Conservation (phyloP, 805 yeast genomes). For the Saitoella complicata region DNA sequence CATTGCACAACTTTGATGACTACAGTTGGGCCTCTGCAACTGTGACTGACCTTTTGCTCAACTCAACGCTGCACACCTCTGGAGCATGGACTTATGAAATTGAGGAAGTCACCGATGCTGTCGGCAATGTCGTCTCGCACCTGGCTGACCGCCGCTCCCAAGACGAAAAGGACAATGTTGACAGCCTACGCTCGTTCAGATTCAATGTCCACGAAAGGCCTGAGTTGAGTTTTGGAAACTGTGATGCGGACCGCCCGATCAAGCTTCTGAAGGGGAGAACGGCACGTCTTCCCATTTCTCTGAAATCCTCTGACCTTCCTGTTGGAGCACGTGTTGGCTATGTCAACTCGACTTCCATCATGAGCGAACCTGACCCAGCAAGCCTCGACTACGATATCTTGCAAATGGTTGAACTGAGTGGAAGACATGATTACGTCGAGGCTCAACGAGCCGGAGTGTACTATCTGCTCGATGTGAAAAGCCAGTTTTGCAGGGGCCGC, state of each 20-base stretch:
- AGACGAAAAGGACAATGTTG: not conserved
- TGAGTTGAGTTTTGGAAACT: constrained; percentile 5
- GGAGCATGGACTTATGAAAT: constrained; percentile 45
- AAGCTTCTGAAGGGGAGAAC: constrained; percentile 17
- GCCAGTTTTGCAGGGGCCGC: constrained; percentile 52
- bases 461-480: constrained; percentile 34
- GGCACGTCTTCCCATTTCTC: constrained; percentile 11
- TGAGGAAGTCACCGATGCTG: constrained; percentile 45
- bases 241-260: constrained; percentile 19
- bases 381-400: constrained; percentile 1
- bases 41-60: constrained; percentile 29
- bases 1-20: constrained; percentile 12
- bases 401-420: constrained; percentile 15
- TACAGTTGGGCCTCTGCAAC: constrained; percentile 23
- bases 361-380: constrained; percentile 12
- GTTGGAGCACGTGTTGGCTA: constrained; percentile 14
- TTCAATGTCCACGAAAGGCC: constrained; percentile 20
- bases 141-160: not conserved
- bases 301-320: not conserved
- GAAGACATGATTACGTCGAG: constrained; percentile 15
- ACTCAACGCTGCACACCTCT: constrained; percentile 25
- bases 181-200: not conserved
- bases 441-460: constrained; percentile 54
- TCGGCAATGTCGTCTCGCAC: constrained; percentile 37
- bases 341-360: constrained; percentile 19